phyloP scores from a whole-genome alignment of 2,329 filamentous ascomycete genomes.

The Endothia cerciana region DNA sequence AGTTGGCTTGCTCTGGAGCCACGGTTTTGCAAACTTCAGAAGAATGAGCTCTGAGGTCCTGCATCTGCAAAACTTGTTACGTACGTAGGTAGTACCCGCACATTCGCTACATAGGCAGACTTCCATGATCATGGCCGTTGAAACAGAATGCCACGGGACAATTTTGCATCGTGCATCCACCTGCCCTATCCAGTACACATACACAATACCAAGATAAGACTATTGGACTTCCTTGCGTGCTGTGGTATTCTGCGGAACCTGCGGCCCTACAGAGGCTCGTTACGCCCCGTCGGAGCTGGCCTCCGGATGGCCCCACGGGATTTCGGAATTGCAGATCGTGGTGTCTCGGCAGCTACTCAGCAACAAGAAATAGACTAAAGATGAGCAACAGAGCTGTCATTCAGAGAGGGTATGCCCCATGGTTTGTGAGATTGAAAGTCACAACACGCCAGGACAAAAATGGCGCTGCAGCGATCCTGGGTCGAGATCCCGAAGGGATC shows the following conservation, averaged over 20 bases:
- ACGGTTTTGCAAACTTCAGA: neutral
- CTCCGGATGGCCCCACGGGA: too few species aligned
- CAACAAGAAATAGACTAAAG: neutral
- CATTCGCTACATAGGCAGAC: neutral
- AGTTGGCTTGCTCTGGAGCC: neutral
- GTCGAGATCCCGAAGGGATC: conserved; percentile 39
- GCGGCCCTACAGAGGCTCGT: too few species aligned
- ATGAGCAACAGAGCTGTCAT: neutral
- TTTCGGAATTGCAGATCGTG: too few species aligned
- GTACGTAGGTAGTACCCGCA: neutral
- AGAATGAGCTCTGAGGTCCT: neutral
- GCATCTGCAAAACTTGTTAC: neutral
- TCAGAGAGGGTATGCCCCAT: neutral
- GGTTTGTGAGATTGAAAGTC: neutral
- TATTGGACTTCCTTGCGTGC: too few species aligned
- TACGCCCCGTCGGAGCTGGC: too few species aligned
- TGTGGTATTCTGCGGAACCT: too few species aligned
- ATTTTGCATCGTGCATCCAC: too few species aligned
- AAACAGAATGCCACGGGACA: too few species aligned
- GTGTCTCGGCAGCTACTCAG: too few species aligned
- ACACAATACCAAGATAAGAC: too few species aligned
- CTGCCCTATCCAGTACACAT: too few species aligned
- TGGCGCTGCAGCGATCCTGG: conserved; percentile 34
- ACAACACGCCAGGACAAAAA: neutral
- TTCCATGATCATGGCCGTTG: too few species aligned